phyloP scores from a whole-genome alignment of 1,284 basidiomycete species.

The Anthracocystis panici-leucophaei region DNA sequence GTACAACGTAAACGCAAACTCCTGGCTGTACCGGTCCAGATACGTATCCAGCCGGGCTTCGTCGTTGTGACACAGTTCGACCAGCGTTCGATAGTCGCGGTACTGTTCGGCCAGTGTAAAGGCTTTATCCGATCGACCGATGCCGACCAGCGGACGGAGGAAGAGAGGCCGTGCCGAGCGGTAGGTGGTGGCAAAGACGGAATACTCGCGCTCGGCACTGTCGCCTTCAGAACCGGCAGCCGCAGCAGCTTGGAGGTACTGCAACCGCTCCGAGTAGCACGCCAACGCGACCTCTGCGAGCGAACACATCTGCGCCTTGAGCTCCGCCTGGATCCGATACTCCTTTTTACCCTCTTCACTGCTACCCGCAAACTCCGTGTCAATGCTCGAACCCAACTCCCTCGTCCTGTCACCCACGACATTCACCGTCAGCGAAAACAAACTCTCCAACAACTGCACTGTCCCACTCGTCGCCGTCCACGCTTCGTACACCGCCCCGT shows the following conservation, averaged over 20 bases:
- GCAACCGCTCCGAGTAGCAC: conserved; percentile 69
- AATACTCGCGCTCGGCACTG: conserved; percentile 72
- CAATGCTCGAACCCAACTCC: conserved; percentile 72
- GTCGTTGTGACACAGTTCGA: conserved; percentile 79
- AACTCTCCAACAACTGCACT: conserved; percentile 78
- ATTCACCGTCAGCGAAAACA: conserved; percentile 79
- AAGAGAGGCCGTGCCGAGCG: conserved; percentile 78
- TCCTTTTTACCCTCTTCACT: conserved; percentile 60
- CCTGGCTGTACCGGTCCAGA: conserved; percentile 82
- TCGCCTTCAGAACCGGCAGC: conserved; percentile 7
- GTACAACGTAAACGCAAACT: conserved; percentile 88
- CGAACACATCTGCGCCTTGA: conserved; percentile 78
- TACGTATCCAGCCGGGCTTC: conserved; percentile 74
- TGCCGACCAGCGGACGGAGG: conserved; percentile 80
- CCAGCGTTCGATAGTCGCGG: conserved; percentile 83
- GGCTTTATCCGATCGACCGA: conserved; percentile 78
- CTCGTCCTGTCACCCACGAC: conserved; percentile 72
- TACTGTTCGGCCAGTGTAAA: conserved; percentile 87
- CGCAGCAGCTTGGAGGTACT: conserved; percentile 63
- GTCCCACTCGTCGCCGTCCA: conserved; percentile 83
- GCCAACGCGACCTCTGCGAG: conserved; percentile 72
- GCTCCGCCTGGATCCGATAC: conserved; percentile 63
- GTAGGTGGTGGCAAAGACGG: conserved; percentile 77
- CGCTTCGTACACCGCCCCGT: conserved; percentile 74
- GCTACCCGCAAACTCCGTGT: conserved; percentile 57